These are phyloP conservation scores for Clavispora fructus DNA, from an alignment of 805 yeast genomes.

Conservation along the genomic window DNA sequence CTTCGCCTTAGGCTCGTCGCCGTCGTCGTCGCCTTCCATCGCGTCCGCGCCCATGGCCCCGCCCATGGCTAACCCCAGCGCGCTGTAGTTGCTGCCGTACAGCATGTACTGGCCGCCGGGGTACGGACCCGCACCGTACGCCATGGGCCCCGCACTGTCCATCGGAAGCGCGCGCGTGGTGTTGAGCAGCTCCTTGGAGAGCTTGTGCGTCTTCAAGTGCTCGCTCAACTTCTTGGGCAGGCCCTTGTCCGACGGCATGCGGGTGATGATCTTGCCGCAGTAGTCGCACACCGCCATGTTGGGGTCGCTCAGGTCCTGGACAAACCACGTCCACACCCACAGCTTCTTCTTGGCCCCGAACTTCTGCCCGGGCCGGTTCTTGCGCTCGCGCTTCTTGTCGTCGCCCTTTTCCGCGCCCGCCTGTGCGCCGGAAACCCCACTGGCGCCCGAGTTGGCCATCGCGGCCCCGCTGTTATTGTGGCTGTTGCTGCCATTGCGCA, in stretches of 20 bases:
- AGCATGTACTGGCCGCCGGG: constrained; percentile 24
- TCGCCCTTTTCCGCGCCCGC: constrained; percentile 1
- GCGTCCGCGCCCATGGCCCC: neutral
- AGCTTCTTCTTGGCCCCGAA: constrained; percentile 58
- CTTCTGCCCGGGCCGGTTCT: constrained; percentile 49
- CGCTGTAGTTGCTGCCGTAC: neutral
- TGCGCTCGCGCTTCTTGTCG: constrained; percentile 23
- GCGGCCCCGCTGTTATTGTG: neutral
- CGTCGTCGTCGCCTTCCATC: neutral
- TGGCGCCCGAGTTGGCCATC: neutral
- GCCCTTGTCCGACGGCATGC: constrained; percentile 51
- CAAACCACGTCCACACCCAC: constrained; percentile 63
- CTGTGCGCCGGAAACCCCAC: neutral
- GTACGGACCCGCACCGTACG: constrained; percentile 28
- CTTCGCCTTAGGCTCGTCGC: neutral
- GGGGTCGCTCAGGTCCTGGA: constrained; percentile 43
- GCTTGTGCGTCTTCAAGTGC: constrained; percentile 52
- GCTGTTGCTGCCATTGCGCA: neutral
- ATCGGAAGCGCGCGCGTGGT: constrained; percentile 34
- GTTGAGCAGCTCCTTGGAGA: constrained; percentile 36
- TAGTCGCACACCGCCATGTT: constrained; percentile 50
- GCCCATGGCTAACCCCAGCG: neutral
- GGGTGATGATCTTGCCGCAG: constrained; percentile 45
- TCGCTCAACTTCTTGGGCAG: constrained; percentile 56
- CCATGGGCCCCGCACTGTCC: constrained; percentile 20